A percentile compares a stretch with the other conserved stretches of the same genome.
Evolutionary conservation across 345 rosid species (phyloP).

Genomic region (Cardamine resedifolia): DNA sequence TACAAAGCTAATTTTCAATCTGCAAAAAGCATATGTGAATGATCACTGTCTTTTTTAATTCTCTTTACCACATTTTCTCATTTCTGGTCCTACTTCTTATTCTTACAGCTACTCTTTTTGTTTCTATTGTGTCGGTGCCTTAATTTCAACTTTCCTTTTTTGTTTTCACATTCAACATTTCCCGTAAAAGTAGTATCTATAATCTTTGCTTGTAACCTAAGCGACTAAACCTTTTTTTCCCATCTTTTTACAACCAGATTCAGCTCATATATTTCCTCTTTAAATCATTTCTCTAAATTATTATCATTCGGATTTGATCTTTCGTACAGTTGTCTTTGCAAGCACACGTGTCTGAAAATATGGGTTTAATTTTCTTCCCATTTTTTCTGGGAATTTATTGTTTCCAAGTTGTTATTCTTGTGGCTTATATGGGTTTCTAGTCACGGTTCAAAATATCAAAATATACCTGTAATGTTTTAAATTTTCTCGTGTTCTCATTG

Average conservation of each 20-base stretch:
- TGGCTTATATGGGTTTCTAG: constrained; percentile 23
- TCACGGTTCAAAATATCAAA: constrained; percentile 24
- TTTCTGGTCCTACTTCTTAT: constrained; percentile 27
- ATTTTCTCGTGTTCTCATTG: constrained; percentile 25
- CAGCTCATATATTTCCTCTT: background rate
- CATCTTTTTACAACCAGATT: constrained; percentile 2
- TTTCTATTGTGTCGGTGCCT: constrained; percentile 37
- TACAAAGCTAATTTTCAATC: constrained; percentile 2
- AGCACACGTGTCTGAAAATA: constrained; percentile 30
- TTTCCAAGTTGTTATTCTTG: constrained; percentile 21
- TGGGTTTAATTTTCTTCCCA: constrained; percentile 23
- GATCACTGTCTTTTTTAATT: background rate
- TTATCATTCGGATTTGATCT: background rate
- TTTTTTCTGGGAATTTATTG: constrained; percentile 27
- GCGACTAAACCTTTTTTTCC: background rate
- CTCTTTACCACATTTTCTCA: background rate
- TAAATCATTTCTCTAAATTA: background rate
- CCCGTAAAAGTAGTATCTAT: background rate
- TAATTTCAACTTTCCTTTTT: constrained; percentile 26
- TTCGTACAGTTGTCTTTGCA: constrained; percentile 20
- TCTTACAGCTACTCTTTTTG: constrained; percentile 23
- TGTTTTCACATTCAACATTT: constrained; percentile 26
- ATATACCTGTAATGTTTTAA: constrained; percentile 9
- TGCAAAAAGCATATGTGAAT: constrained; percentile 9
- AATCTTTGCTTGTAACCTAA: constrained; percentile 31